Conservation (phyloP, 331 rosid species). For the Quercus phellos region DNA sequence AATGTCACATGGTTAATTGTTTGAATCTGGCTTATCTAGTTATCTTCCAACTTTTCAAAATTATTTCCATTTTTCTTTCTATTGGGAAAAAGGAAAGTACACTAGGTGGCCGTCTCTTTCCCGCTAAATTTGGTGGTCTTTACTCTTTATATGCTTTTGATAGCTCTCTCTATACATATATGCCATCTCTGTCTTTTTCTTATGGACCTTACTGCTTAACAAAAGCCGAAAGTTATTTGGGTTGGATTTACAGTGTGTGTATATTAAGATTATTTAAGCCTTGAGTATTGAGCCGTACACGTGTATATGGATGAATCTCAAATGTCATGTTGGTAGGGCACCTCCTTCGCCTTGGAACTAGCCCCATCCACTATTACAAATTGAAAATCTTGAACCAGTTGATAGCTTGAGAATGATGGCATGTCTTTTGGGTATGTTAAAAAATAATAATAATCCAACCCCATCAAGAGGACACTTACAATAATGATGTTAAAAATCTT, state of each 20-base stretch:
- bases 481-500: background rate
- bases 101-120: background rate
- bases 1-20: constrained; percentile 1
- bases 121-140: constrained; percentile 4
- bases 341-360: background rate
- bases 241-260: background rate
- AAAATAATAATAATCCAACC: too few relatives aligned
- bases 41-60: background rate
- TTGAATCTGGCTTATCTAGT: background rate
- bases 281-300: background rate
- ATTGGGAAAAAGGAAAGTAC: background rate
- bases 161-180: background rate
- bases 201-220: background rate
- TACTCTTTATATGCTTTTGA: background rate
- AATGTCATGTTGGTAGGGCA: background rate
- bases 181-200: background rate
- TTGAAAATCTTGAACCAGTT: background rate
- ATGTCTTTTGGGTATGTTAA: constrained; percentile 10
- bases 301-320: background rate
- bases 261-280: background rate
- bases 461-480: background rate
- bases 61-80: background rate
- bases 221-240: background rate
- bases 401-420: background rate
- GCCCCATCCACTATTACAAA: background rate